phyloP scores from a whole-genome alignment of 176 grass and related monocot genomes.

The Eragrostis curvula region DNA sequence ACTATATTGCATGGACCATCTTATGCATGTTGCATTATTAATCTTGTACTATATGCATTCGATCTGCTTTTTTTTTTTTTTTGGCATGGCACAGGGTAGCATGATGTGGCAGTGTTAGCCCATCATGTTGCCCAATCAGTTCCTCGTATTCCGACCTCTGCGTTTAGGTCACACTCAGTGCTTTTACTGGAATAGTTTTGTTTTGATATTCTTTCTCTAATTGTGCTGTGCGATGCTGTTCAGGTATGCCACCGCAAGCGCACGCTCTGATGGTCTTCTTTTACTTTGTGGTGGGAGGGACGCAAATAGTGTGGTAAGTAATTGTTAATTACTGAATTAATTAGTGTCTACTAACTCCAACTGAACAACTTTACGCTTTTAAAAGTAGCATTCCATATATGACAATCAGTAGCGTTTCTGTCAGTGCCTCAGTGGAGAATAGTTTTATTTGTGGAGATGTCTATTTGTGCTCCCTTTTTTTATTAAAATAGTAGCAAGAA shows the following conservation, averaged over 20 bases:
- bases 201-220: constrained; percentile 32
- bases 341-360: neutral
- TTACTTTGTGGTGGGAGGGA: constrained; percentile 97
- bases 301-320: constrained; percentile 93
- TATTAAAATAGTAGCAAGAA: neutral
- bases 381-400: constrained; percentile 17
- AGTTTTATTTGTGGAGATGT: constrained; percentile 31
- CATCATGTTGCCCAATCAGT: constrained; percentile 37
- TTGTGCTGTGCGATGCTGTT: constrained; percentile 42
- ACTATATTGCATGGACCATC: constrained; percentile 15
- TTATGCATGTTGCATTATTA: constrained; percentile 2
- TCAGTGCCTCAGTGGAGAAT: neutral
- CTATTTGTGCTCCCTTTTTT: constrained; percentile 13
- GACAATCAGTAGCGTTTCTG: constrained; percentile 8
- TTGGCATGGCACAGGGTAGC: constrained; percentile 38
- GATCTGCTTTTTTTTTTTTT: constrained; percentile 47
- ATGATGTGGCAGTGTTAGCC: constrained; percentile 30
- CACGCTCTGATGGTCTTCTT: constrained; percentile 98
- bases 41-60: constrained; percentile 39
- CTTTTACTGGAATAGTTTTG: constrained; percentile 16
- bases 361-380: constrained; percentile 3
- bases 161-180: constrained; percentile 31
- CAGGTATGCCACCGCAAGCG: constrained; percentile 99
- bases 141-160: constrained; percentile 32
- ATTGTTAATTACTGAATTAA: constrained; percentile 5